These are phyloP conservation scores for Rubia occidens DNA, from an alignment of 305 asterid species.

Conservation along the genomic window DNA sequence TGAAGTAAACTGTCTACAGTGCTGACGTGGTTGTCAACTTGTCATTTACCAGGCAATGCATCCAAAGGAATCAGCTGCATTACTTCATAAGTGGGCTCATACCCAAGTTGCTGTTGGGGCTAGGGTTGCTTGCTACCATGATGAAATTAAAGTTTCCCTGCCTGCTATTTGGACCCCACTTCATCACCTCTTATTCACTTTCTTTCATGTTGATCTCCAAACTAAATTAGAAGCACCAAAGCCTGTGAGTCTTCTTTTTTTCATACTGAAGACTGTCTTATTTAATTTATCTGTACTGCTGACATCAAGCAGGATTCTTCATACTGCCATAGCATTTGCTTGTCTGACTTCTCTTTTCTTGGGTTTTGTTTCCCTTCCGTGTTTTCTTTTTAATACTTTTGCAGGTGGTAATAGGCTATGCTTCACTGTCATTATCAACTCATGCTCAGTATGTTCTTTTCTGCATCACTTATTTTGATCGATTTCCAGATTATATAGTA, in stretches of 20 bases:
- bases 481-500: background rate
- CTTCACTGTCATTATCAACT: constrained; percentile 78
- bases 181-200: constrained; percentile 95
- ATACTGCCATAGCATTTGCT: constrained; percentile 5
- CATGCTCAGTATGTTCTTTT: constrained; percentile 75
- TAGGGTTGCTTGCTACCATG: constrained; percentile 91
- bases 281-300: constrained; percentile 1
- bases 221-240: constrained; percentile 93
- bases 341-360: background rate
- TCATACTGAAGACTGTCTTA: constrained; percentile 19
- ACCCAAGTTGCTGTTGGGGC: constrained; percentile 96
- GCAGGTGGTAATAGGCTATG: constrained; percentile 96
- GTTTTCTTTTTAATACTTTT: constrained; percentile 24
- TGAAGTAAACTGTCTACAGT: constrained; percentile 22
- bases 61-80: constrained; percentile 69
- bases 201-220: constrained; percentile 94
- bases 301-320: constrained; percentile 2
- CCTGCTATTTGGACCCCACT: constrained; percentile 90
- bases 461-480: constrained; percentile 11
- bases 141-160: constrained; percentile 89
- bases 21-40: constrained; percentile 22
- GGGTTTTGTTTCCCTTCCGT: background rate
- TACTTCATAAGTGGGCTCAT: constrained; percentile 68
- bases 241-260: constrained; percentile 58
- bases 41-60: constrained; percentile 66